These are phyloP conservation scores for Mycena haematopus DNA, from an alignment of 768 basidiomycete genomes.

Conservation along the genomic window DNA sequence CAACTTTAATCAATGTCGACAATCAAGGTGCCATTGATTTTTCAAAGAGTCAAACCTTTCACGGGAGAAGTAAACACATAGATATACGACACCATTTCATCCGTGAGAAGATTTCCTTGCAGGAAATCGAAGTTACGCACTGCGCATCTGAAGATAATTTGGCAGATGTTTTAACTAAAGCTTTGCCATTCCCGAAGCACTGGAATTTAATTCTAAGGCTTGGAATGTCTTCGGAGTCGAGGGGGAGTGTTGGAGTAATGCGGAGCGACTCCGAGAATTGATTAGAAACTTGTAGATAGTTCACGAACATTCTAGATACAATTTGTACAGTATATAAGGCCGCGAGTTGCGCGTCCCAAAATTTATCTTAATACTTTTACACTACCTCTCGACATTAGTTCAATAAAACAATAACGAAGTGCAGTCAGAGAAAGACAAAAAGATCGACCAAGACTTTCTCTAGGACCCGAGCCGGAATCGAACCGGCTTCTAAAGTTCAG, in stretches of 20 bases:
- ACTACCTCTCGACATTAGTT: no score
- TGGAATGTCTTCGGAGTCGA: constrained; percentile 21
- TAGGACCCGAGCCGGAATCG: no score
- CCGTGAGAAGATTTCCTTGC: constrained; percentile 31
- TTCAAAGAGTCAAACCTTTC: constrained; percentile 34
- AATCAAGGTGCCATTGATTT: constrained; percentile 37
- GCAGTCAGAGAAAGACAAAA: no score
- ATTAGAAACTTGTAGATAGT: no score
- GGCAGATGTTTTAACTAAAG: constrained; percentile 40
- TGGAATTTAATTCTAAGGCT: constrained; percentile 5
- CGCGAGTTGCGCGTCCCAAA: no score
- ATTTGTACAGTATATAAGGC: no score
- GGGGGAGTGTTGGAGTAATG: constrained; percentile 30
- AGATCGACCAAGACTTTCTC: no score
- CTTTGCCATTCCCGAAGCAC: constrained; percentile 24
- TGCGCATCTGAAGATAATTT: constrained; percentile 32
- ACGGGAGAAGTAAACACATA: constrained; percentile 42
- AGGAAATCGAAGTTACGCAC: constrained; percentile 18
- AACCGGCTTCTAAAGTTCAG: no score
- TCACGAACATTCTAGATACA: no score
- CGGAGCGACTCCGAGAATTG: no score
- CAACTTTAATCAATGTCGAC: constrained; percentile 34
- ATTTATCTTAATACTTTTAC: no score
- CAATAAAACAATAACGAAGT: no score
- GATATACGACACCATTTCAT: constrained; percentile 37